Evolutionary conservation across 2,329 filamentous ascomycete genomes (phyloP).

Genomic region (Ceratocystis ficicola): DNA sequence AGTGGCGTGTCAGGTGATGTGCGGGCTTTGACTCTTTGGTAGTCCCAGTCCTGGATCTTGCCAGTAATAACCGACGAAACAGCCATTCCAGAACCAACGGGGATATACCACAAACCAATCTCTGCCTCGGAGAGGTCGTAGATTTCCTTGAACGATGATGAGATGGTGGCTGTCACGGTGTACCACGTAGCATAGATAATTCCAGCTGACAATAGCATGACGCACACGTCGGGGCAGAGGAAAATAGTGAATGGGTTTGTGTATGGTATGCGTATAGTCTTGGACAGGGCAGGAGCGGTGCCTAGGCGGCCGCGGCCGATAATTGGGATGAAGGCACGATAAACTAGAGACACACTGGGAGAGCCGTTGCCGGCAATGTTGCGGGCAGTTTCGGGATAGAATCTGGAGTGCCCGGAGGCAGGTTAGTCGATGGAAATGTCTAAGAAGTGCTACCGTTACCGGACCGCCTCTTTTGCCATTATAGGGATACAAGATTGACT

Average conservation of each 20-base stretch:
- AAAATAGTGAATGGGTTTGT: constrained; percentile 29
- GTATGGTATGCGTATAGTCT: constrained; percentile 14
- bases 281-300: not conserved
- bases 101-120: constrained; percentile 29
- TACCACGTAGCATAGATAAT: constrained; percentile 30
- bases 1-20: constrained; percentile 23
- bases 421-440: not conserved
- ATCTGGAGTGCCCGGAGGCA: constrained; percentile 1
- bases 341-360: constrained; percentile 21
- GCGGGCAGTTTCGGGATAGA: constrained; percentile 29
- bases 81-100: constrained; percentile 28
- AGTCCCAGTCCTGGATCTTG: constrained; percentile 28
- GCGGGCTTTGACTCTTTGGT: constrained; percentile 24
- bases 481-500: not conserved
- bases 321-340: constrained; percentile 24
- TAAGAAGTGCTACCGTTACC: not conserved
- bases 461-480: not conserved
- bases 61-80: constrained; percentile 27
- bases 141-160: constrained; percentile 27
- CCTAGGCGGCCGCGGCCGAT: constrained; percentile 17
- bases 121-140: constrained; percentile 28
- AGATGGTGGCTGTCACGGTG: constrained; percentile 30
- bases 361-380: constrained; percentile 27
- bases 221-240: constrained; percentile 27
- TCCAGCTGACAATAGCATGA: constrained; percentile 28